phyloP scores from a whole-genome alignment of 176 grass and related monocot genomes.

The Oryza nivara region DNA sequence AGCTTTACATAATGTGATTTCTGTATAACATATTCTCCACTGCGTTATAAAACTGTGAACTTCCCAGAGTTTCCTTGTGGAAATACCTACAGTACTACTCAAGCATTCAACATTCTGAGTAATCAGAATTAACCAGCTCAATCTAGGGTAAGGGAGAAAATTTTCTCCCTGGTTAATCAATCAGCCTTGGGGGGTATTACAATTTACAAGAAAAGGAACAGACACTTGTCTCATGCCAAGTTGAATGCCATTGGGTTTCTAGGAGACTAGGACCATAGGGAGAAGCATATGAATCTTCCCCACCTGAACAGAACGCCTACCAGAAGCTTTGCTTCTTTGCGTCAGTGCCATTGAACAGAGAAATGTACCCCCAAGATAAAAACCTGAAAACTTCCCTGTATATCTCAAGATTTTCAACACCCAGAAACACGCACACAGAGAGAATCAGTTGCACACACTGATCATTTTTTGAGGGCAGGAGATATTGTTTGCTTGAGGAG shows the following conservation, averaged over 20 bases:
- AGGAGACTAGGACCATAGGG: not conserved
- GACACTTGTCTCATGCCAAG: slow-evolving; percentile 26
- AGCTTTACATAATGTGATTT: not conserved
- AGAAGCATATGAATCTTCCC: slow-evolving; percentile 4
- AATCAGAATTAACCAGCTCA: slow-evolving; percentile 42
- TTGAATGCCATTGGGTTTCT: slow-evolving; percentile 27
- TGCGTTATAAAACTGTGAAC: not conserved
- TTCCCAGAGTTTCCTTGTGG: not conserved
- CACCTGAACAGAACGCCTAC: slow-evolving; percentile 26
- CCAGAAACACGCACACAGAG: not conserved
- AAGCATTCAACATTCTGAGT: not conserved
- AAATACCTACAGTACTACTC: not conserved
- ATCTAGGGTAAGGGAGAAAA: slow-evolving; percentile 31
- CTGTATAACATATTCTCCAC: slow-evolving; percentile 16
- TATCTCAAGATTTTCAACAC: not conserved
- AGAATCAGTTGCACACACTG: slow-evolving; percentile 52
- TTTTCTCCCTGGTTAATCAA: slow-evolving; percentile 23
- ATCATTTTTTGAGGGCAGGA: slow-evolving; percentile 46
- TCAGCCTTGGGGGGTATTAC: not conserved
- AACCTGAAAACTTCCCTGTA: slow-evolving; percentile 38
- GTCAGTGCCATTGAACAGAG: not conserved
- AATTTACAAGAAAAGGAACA: slow-evolving; percentile 32
- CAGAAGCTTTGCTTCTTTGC: slow-evolving; percentile 37
- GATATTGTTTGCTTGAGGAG: slow-evolving; percentile 28
- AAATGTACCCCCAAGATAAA: slow-evolving; percentile 29